Conservation (phyloP, 2,329 filamentous ascomycete genomes). For the Plectosphaerella sp. region DNA sequence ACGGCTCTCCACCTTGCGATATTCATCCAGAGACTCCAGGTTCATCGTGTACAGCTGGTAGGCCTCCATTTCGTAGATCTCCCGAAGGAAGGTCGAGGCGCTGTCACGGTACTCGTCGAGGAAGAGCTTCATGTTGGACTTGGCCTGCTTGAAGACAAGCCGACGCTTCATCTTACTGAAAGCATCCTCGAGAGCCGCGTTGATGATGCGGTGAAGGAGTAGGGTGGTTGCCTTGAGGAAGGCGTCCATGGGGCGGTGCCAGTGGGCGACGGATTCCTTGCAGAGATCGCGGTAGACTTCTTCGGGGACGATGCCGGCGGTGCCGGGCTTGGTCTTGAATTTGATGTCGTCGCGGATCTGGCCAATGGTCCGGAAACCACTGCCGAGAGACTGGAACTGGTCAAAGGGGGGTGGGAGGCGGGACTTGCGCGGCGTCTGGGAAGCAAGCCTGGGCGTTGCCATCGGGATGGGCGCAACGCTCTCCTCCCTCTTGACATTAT, state of each 20-base stretch:
- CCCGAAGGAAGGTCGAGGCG: constrained; percentile 30
- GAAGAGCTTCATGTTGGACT: constrained; percentile 37
- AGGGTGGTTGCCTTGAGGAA: constrained; percentile 44
- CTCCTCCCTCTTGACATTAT: constrained; percentile 31
- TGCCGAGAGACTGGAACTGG: constrained; percentile 30
- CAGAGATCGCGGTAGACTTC: constrained; percentile 58
- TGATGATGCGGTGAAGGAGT: constrained; percentile 41
- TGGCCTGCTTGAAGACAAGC: constrained; percentile 44
- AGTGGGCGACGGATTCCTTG: constrained; percentile 51
- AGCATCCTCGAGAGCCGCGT: constrained; percentile 39
- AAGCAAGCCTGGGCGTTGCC: constrained; percentile 6
- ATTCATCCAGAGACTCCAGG: constrained; percentile 38
- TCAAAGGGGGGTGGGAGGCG: constrained; percentile 25
- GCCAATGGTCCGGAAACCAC: constrained; percentile 38
- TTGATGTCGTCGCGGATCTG: constrained; percentile 52
- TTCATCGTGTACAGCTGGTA: constrained; percentile 56
- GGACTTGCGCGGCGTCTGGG: constrained; percentile 4
- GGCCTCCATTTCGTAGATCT: constrained; percentile 49
- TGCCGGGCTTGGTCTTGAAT: constrained; percentile 49
- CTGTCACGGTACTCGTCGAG: constrained; percentile 32
- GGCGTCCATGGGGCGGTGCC: constrained; percentile 47
- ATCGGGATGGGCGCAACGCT: constrained; percentile 5
- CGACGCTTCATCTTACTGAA: constrained; percentile 42
- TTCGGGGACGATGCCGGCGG: constrained; percentile 54
- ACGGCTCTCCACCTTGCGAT: constrained; percentile 40